These are phyloP conservation scores for Helotiales sp. DNA, from an alignment of 2,329 filamentous ascomycete genomes.

Conservation along the genomic window DNA sequence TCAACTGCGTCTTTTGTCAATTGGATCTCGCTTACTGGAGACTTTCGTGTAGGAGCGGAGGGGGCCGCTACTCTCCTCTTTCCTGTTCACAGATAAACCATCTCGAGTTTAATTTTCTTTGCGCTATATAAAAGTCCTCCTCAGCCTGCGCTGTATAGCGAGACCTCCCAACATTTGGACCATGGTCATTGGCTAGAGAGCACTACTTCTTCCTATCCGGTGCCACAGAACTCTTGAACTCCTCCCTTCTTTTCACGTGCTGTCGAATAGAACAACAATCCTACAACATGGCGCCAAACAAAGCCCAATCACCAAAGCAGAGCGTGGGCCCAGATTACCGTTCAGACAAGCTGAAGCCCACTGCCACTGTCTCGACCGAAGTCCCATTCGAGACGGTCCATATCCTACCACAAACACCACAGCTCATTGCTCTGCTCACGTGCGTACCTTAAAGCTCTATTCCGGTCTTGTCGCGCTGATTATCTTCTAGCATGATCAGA, in stretches of 20 bases:
- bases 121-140: neutral
- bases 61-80: neutral
- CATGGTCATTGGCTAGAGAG: neutral
- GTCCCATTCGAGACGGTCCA: constrained; percentile 85
- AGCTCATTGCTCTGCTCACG: constrained; percentile 96
- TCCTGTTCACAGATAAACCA: neutral
- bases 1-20: neutral
- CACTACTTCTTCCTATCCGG: neutral
- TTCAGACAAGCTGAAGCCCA: constrained; percentile 74
- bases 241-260: neutral
- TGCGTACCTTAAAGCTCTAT: constrained; percentile 52
- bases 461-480: neutral
- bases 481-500: constrained; percentile 80
- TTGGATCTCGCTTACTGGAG: neutral
- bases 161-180: neutral
- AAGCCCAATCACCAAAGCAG: constrained; percentile 51
- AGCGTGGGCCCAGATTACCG: constrained; percentile 80
- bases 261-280: neutral
- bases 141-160: neutral
- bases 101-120: neutral
- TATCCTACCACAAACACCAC: constrained; percentile 87
- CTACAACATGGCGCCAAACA: constrained; percentile 27
- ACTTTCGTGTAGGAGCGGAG: neutral
- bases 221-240: neutral
- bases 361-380: constrained; percentile 82